Evolutionary conservation across 2,329 filamentous ascomycete species (phyloP).

Genomic region (Colletotrichum sp.): DNA sequence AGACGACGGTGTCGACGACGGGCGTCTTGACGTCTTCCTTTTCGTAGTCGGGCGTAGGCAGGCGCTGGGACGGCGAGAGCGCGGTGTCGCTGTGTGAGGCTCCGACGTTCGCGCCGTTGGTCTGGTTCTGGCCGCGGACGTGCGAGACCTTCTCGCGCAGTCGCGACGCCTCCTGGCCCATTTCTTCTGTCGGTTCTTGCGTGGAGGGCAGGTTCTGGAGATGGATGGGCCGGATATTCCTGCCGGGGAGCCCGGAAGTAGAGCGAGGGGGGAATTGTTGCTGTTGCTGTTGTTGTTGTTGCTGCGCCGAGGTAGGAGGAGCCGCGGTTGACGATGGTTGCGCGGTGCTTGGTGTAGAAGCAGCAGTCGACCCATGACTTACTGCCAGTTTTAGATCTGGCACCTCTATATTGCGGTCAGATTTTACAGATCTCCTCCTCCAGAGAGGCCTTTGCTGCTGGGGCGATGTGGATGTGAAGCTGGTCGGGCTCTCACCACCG

Average conservation of each 20-base stretch:
- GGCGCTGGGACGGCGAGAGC: constrained; percentile 33
- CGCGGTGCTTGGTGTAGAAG: constrained; percentile 26
- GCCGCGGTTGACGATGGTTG: constrained; percentile 8
- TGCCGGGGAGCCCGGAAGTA: constrained; percentile 29
- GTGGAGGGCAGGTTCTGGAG: neutral
- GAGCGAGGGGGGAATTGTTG: constrained; percentile 6
- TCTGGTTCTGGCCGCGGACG: constrained; percentile 1
- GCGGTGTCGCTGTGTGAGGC: constrained; percentile 16
- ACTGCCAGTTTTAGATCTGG: constrained; percentile 52
- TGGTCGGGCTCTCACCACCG: constrained; percentile 22
- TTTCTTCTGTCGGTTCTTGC: constrained; percentile 26
- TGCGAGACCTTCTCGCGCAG: constrained; percentile 25
- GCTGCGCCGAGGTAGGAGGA: neutral
- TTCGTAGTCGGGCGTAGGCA: constrained; percentile 56
- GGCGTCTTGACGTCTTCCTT: constrained; percentile 45
- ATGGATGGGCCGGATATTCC: constrained; percentile 29
- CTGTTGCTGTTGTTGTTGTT: neutral
- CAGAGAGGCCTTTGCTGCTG: constrained; percentile 43
- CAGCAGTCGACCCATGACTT: constrained; percentile 57
- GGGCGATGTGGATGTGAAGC: constrained; percentile 26
- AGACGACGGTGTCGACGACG: constrained; percentile 39
- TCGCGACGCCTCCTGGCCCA: constrained; percentile 39
- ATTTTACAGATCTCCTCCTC: constrained; percentile 57
- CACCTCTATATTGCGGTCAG: constrained; percentile 50
- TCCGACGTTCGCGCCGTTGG: constrained; percentile 1